These are phyloP conservation scores for Cryptococcus wingfieldii DNA, from an alignment of 1,284 basidiomycete genomes.

Conservation along the genomic window DNA sequence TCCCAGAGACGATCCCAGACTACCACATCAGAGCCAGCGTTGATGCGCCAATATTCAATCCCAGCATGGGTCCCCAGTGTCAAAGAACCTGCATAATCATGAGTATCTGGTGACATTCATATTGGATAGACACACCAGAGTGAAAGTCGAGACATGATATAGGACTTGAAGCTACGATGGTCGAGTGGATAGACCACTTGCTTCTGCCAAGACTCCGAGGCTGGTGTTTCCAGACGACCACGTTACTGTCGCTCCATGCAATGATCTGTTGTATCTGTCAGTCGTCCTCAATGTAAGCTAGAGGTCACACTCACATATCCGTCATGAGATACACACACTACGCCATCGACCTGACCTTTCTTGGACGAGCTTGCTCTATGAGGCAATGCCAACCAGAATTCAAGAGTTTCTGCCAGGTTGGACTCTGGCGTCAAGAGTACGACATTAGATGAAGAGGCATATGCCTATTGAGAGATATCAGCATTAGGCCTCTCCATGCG, in stretches of 20 bases:
- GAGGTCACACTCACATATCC: constrained; percentile 20
- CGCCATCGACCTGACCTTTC: constrained; percentile 26
- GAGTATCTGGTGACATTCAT: not conserved
- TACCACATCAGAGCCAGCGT: constrained; percentile 29
- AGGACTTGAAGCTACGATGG: constrained; percentile 26
- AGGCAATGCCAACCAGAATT: constrained; percentile 42
- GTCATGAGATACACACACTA: constrained; percentile 17
- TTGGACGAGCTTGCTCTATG: constrained; percentile 31
- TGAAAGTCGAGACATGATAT: constrained; percentile 31
- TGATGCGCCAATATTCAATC: constrained; percentile 37
- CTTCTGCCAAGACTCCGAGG: constrained; percentile 4
- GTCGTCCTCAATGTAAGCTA: not conserved
- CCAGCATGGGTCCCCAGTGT: constrained; percentile 31
- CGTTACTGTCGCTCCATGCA: constrained; percentile 39
- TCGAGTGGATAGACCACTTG: constrained; percentile 36
- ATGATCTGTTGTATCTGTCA: constrained; percentile 26
- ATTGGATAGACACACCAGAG: constrained; percentile 14
- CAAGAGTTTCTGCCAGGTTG: constrained; percentile 33
- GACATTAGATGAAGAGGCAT: constrained; percentile 37
- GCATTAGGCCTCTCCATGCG: not conserved
- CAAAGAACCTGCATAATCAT: constrained; percentile 20
- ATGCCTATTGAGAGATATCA: constrained; percentile 23
- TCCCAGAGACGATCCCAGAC: constrained; percentile 45
- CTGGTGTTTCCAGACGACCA: constrained; percentile 35
- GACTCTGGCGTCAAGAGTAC: constrained; percentile 30